A percentile compares a stretch with the other conserved stretches of the same genome.
These are phyloP conservation scores for Aspergillus sparsus DNA, from an alignment of 495 filamentous ascomycete genomes.

Conservation along the genomic window DNA sequence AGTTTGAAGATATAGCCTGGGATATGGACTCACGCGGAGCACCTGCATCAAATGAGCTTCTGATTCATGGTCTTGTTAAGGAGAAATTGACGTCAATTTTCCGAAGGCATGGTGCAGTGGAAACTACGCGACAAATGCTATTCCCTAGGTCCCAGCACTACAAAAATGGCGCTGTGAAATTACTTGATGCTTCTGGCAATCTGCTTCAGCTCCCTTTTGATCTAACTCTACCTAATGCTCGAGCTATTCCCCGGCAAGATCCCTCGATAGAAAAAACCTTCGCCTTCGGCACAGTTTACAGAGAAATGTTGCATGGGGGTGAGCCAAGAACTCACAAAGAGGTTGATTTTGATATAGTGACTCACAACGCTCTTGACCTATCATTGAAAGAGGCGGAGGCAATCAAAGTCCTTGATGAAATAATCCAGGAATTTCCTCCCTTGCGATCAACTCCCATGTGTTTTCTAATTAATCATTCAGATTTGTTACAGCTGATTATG, in stretches of 20 bases:
- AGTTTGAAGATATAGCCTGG: conserved; percentile 84
- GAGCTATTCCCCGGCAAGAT: conserved; percentile 74
- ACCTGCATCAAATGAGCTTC: conserved; percentile 61
- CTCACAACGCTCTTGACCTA: conserved; percentile 74
- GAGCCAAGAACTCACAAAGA: conserved; percentile 83
- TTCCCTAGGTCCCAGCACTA: conserved; percentile 85
- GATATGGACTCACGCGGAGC: conserved; percentile 64
- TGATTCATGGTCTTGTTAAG: conserved; percentile 74
- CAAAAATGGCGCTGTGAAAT: conserved; percentile 65
- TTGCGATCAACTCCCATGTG: conserved; percentile 73
- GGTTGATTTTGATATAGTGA: conserved; percentile 93
- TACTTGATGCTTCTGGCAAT: conserved; percentile 81
- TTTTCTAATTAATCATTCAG: conserved; percentile 89
- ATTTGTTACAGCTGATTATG: conserved; percentile 79
- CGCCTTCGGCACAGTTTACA: conserved; percentile 86
- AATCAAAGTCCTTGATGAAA: conserved; percentile 91
- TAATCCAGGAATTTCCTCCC: conserved; percentile 78
- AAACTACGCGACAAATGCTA: conserved; percentile 68
- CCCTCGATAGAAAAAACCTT: conserved; percentile 73
- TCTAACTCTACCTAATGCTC: conserved; percentile 84
- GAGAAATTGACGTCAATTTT: conserved; percentile 77
- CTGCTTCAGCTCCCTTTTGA: conserved; percentile 90
- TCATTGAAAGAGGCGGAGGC: conserved; percentile 91
- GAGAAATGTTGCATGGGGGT: conserved; percentile 72
- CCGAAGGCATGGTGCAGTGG: conserved; percentile 87